Evolutionary conservation across 176 grass and related monocot genomes (phyloP), one percentile per base, ranked within the genome.

Genomic region (Paspalum notatum): DNA sequence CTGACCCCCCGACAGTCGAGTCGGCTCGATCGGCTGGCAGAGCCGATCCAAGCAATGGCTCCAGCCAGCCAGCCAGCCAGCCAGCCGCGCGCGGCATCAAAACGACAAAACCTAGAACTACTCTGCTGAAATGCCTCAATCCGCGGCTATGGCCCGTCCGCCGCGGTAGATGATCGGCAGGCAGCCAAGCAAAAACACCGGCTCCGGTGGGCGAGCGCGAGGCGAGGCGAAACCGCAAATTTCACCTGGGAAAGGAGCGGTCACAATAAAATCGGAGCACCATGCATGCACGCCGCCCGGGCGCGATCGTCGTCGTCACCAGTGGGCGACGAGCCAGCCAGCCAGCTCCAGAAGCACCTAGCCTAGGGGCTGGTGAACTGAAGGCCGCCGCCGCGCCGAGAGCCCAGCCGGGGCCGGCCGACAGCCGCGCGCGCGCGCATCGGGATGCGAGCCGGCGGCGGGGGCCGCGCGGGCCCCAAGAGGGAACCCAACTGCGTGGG

Each of bases 401-500:
- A 11, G 39, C n/a, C n/a, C n/a, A 12, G 22, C 12, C 22, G 39
- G 51, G 58, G 62, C 80, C 86, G 82, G 61, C 77, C 76, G 81
- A 84, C 81, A 84, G 26, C 13, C 43, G 1, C 81, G 13, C 85
- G 1, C 81, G 13, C 85, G 10, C 55, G 39, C 65, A 71, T 81
- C 82, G 87, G 82, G 82, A 76, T 58, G 82, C 77, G 87, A 79
- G 49, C 44, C 66, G 63, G n/a, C 75, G 72, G 75, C 75, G 75
- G 75, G 41, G 76, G 72, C 80, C 71, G 63, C 25, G 66, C 40
- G 66, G 55, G 54, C 7, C 68, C 43, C 56, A 17, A 72, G 56
- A 68, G 72, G 27, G 50, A 58, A 10, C 41, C 13, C 9, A 10
- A 0, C 5, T 0, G 63, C 32, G 32, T 32, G 32, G 32, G 32